Evolutionary conservation across 495 filamentous ascomycete genomes (phyloP), one percentile per base, ranked within the genome.

Genomic region (Penicillium daleae): DNA sequence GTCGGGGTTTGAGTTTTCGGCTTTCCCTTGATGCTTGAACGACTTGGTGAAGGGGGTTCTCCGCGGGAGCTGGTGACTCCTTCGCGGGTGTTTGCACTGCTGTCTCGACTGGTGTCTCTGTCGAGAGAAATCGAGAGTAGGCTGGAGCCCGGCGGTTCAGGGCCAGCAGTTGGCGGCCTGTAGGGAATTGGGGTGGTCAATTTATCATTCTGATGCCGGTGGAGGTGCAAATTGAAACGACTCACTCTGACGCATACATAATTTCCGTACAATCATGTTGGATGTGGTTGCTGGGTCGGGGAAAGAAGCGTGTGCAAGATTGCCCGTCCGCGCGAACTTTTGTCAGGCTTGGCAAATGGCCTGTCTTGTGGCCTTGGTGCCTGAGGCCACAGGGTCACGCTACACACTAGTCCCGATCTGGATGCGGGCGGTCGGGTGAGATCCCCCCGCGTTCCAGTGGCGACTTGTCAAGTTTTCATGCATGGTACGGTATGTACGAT

Each of bases 191-290:
- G 9, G 35, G 15, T 27, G 29, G 57, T 67, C 59, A 66, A 61
- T 48, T 26, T 35, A 21, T 12, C 27, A 26, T 22, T 19, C 31
- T 56, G 27, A n/a, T 29, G 12, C 24, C 13, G 35, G 5, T 40
- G 22, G 8, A 6, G 13, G 54, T 35, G 21, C 7, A 61, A 32
- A 57, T 56, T 21, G 4, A 42, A 15, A n/a, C 44, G 4, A 77
- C 79, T 70, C 49, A 82, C 79, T 75, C 59, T 80, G 79, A 74
- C 78, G 77, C 76, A 75, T 63, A 66, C 71, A 74, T 53, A 76
- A 39, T 59, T 76, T 68, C 66, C 78, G 77, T 66, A 80, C 70
- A 71, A 82, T 82, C 79, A 82, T 82, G 46, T 52, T 79, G 67
- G 48, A 29, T 56, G 62, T 56, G 64, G 58, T 56, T 46, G 58